Evolutionary conservation across 1,284 basidiomycete species (phyloP).

Genomic region (Ustilago xerochloae): DNA sequence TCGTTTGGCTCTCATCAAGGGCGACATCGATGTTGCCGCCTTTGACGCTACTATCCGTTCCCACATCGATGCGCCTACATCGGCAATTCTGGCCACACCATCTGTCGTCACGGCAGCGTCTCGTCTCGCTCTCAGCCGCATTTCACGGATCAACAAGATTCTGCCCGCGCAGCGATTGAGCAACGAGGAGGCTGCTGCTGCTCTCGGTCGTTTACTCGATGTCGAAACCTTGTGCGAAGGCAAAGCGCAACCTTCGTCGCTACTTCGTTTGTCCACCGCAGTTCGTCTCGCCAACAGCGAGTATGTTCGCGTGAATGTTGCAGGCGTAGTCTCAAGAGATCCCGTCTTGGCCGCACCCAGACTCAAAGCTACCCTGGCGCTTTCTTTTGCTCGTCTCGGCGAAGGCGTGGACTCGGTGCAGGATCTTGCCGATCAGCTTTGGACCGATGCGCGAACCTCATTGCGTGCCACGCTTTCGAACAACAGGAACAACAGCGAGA

Average conservation of each 20-base stretch:
- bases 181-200: slow-evolving; percentile 31
- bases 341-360: slow-evolving; percentile 19
- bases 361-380: slow-evolving; percentile 47
- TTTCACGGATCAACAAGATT: slow-evolving; percentile 8
- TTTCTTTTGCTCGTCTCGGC: slow-evolving; percentile 47
- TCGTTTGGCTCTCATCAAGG: slow-evolving; percentile 21
- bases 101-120: slow-evolving; percentile 10
- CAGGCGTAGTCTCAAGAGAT: slow-evolving; percentile 3
- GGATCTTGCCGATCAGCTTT: slow-evolving; percentile 36
- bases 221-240: slow-evolving; percentile 51
- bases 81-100: slow-evolving; percentile 18
- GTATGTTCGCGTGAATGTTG: slow-evolving; percentile 2
- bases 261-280: slow-evolving; percentile 51
- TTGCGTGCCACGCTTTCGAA: slow-evolving; percentile 1
- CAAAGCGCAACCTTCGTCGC: slow-evolving; percentile 38
- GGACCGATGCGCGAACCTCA: slow-evolving; percentile 39
- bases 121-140: slow-evolving; percentile 20
- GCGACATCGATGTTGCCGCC: slow-evolving; percentile 26
- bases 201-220: slow-evolving; percentile 45
- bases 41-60: slow-evolving; percentile 20
- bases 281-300: slow-evolving; percentile 46
- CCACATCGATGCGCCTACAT: slow-evolving; percentile 18
- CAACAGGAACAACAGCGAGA: not conserved
- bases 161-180: slow-evolving; percentile 11
- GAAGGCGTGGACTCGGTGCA: slow-evolving; percentile 37